Evolutionary conservation across 352 stramenopile species (phyloP).

Genomic region (Globisporangium paddicum): DNA sequence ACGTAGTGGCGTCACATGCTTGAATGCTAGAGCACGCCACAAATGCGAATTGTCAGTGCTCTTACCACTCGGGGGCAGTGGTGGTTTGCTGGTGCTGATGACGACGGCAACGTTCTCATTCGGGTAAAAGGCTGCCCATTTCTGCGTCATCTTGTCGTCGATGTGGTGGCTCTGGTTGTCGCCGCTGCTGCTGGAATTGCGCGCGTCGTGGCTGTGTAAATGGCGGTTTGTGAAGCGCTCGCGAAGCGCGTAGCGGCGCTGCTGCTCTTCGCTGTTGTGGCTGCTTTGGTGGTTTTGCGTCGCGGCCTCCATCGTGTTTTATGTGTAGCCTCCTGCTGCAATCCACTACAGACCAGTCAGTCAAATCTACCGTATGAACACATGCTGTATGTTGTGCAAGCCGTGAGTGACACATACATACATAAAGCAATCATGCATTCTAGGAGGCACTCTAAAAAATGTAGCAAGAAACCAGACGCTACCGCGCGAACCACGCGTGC

Average conservation of each 20-base stretch:
- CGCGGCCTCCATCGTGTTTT: neutral
- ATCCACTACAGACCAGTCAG: neutral
- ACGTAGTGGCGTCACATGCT: neutral
- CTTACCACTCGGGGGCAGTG: conserved; percentile 48
- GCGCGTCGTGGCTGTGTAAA: neutral
- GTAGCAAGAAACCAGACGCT: too few species aligned
- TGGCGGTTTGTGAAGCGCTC: conserved; percentile 2
- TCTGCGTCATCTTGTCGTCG: conserved; percentile 24
- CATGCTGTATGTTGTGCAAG: too few species aligned
- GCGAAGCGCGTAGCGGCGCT: neutral
- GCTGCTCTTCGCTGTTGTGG: neutral
- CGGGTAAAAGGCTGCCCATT: conserved; percentile 55
- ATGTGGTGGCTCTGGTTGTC: conserved; percentile 4
- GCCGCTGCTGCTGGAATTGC: neutral
- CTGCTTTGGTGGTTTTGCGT: neutral
- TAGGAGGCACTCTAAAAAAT: conserved; percentile 2
- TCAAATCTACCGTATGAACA: too few species aligned
- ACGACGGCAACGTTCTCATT: conserved; percentile 51
- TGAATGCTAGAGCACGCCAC: neutral
- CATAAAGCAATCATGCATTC: neutral
- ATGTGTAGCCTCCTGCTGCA: neutral
- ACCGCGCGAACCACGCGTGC: neutral
- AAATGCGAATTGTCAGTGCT: neutral
- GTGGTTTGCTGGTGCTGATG: conserved; percentile 43
- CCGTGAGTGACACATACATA: too few species aligned